A percentile compares a stretch with the other conserved stretches of the same genome.
Conservation (phyloP, 345 rosid genomes). For the Chamaenerion angustifolium region DNA sequence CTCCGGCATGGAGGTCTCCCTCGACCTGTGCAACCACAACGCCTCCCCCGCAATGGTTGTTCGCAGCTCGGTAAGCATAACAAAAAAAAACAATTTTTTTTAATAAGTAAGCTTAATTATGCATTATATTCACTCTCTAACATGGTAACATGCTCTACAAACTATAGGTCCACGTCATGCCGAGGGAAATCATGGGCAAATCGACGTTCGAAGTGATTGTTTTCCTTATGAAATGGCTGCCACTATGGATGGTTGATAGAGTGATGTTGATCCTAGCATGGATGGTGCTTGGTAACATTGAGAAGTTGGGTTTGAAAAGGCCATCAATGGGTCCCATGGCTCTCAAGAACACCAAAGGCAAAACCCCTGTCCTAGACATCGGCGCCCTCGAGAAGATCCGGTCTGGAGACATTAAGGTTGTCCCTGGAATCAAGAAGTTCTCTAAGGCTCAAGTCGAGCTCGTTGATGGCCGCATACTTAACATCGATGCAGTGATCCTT, state of each 20-base stretch:
- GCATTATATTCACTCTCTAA: too few relatives aligned
- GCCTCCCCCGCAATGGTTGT: slow-evolving; percentile 40
- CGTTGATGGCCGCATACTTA: slow-evolving; percentile 37
- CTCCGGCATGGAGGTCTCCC: slow-evolving; percentile 45
- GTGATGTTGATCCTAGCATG: slow-evolving; percentile 33
- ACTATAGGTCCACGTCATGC: slow-evolving; percentile 54
- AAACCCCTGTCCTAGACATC: slow-evolving; percentile 72
- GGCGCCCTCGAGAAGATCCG: slow-evolving; percentile 60
- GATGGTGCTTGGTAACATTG: slow-evolving; percentile 44
- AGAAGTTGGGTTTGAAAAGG: slow-evolving; percentile 47
- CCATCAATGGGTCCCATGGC: slow-evolving; percentile 58
- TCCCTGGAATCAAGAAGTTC: slow-evolving; percentile 58
- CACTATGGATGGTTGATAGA: slow-evolving; percentile 69
- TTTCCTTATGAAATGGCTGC: slow-evolving; percentile 50
- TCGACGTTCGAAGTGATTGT: slow-evolving; percentile 52
- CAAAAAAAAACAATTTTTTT: not conserved
- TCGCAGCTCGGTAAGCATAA: slow-evolving; percentile 23
- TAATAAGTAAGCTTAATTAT: too few relatives aligned
- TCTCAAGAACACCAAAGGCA: slow-evolving; percentile 46
- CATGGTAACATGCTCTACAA: too few relatives aligned
- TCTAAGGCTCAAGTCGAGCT: slow-evolving; percentile 40
- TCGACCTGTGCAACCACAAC: slow-evolving; percentile 33
- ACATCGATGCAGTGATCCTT: slow-evolving; percentile 44
- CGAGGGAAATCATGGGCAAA: slow-evolving; percentile 48
- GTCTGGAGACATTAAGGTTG: slow-evolving; percentile 51